Evolutionary conservation across 768 basidiomycete species (phyloP).

Genomic region (Rhodotorula graminis): DNA sequence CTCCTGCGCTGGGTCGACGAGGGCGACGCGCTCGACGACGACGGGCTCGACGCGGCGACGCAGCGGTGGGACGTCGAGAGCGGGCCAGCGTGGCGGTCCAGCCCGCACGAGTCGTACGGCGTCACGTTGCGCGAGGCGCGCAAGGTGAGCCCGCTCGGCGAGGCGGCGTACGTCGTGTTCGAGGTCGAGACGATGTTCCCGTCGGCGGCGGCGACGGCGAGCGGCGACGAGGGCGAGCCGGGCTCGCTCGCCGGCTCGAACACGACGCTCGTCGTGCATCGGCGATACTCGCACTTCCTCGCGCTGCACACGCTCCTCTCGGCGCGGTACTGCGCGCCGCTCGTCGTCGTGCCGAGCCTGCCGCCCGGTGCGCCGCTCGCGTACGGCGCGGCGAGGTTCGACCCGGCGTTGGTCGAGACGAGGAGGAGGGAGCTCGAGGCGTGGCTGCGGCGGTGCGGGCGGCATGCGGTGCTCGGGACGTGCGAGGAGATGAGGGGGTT

Average conservation of each 20-base stretch:
- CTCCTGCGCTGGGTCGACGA: slow-evolving; percentile 25
- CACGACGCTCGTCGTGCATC: slow-evolving; percentile 62
- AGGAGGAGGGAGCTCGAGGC: slow-evolving; percentile 73
- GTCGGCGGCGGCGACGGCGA: slow-evolving; percentile 31
- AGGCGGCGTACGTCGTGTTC: slow-evolving; percentile 66
- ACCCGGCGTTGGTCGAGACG: slow-evolving; percentile 73
- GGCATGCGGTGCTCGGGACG: slow-evolving; percentile 72
- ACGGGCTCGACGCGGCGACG: not conserved
- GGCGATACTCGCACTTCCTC: slow-evolving; percentile 81
- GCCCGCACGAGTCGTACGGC: slow-evolving; percentile 53
- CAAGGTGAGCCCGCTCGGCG: slow-evolving; percentile 63
- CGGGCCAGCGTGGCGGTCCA: not conserved
- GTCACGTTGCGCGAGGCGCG: slow-evolving; percentile 74
- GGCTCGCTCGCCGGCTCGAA: slow-evolving; percentile 21
- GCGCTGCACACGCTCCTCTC: slow-evolving; percentile 67
- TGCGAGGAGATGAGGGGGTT: slow-evolving; percentile 76
- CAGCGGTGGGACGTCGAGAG: slow-evolving; percentile 38
- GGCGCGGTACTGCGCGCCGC: slow-evolving; percentile 58
- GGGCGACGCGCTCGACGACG: slow-evolving; percentile 32
- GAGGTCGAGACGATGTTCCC: slow-evolving; percentile 69
- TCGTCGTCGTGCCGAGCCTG: slow-evolving; percentile 71
- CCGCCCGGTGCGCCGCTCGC: slow-evolving; percentile 63
- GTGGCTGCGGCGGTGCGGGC: slow-evolving; percentile 64
- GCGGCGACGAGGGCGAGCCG: slow-evolving; percentile 3
- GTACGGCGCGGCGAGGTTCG: slow-evolving; percentile 69